Percentiles rank a stretch among this genome's conserved stretches.
Conservation (phyloP, 768 basidiomycete species). For the Lactarius quietus region DNA sequence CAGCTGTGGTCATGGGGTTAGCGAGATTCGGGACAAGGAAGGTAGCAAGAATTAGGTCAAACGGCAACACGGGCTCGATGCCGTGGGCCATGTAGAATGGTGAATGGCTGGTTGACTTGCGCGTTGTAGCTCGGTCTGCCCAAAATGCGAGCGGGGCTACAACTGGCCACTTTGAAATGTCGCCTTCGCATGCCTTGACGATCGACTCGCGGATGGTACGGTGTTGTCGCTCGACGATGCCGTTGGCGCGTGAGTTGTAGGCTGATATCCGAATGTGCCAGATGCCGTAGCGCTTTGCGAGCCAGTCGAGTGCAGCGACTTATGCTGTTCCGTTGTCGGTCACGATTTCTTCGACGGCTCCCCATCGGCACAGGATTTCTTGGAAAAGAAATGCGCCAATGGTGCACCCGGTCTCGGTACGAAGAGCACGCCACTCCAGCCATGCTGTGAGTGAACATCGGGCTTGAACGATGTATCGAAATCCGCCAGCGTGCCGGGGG, state of each 20-base stretch:
- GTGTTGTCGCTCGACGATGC: constrained; percentile 34
- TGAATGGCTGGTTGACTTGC: constrained; percentile 33
- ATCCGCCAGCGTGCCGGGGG: constrained; percentile 34
- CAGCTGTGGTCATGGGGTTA: constrained; percentile 4
- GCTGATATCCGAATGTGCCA: too few species aligned
- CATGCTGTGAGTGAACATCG: constrained; percentile 33
- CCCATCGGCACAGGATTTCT: too few species aligned
- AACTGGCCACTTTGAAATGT: too few species aligned
- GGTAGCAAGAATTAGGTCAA: constrained; percentile 29
- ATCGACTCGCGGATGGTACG: constrained; percentile 35
- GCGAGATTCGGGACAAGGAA: not conserved
- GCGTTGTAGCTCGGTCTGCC: constrained; percentile 36
- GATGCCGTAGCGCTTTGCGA: too few species aligned
- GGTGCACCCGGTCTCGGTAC: constrained; percentile 30
- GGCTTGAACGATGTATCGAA: constrained; percentile 37
- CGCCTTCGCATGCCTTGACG: constrained; percentile 35
- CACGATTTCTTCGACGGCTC: too few species aligned
- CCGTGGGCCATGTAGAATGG: constrained; percentile 29
- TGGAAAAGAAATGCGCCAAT: too few species aligned
- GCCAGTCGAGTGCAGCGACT: too few species aligned
- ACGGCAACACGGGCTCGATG: constrained; percentile 26
- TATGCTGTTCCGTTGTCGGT: too few species aligned
- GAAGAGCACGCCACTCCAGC: constrained; percentile 15
- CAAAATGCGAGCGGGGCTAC: constrained; percentile 34
- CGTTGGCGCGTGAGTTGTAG: too few species aligned